A percentile compares a stretch with the other conserved stretches of the same genome.
Evolutionary conservation across 139 green algal species (phyloP).

Genomic region (Tetraselmis chui): DNA sequence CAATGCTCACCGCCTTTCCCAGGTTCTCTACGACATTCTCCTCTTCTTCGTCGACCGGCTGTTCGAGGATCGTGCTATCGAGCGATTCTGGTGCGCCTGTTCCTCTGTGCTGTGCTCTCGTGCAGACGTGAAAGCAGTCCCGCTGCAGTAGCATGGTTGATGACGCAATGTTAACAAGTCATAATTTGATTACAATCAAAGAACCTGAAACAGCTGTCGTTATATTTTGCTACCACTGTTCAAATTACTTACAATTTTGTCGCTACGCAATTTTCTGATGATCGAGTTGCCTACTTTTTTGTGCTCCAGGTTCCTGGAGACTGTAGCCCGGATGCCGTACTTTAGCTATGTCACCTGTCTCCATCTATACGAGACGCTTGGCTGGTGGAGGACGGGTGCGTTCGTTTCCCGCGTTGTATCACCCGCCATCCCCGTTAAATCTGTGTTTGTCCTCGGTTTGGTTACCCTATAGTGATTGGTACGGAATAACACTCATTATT

Average conservation of each 20-base stretch:
- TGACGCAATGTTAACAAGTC: conserved; percentile 2
- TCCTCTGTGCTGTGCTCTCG: neutral
- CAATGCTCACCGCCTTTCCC: too few species aligned
- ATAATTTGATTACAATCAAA: neutral
- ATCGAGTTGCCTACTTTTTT: neutral
- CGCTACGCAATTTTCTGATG: conserved; percentile 21
- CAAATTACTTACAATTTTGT: neutral
- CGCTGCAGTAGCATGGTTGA: too few species aligned
- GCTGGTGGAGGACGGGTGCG: neutral
- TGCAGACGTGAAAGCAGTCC: too few species aligned
- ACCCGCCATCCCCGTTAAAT: too few species aligned
- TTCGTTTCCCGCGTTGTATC: too few species aligned
- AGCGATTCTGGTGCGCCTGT: conserved; percentile 23
- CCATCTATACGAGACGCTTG: conserved; percentile 27
- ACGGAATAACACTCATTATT: too few species aligned
- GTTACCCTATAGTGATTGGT: too few species aligned
- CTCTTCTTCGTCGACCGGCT: conserved; percentile 65
- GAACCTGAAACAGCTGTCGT: neutral
- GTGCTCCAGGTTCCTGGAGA: conserved; percentile 50
- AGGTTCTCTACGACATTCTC: conserved; percentile 26
- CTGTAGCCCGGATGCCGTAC: conserved; percentile 47
- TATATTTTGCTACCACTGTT: neutral
- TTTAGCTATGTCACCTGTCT: conserved; percentile 43
- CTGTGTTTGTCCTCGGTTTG: too few species aligned
- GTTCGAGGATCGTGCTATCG: conserved; percentile 66